Evolutionary conservation across 2,329 filamentous ascomycete genomes (phyloP).

Genomic region (Venturia effusa): DNA sequence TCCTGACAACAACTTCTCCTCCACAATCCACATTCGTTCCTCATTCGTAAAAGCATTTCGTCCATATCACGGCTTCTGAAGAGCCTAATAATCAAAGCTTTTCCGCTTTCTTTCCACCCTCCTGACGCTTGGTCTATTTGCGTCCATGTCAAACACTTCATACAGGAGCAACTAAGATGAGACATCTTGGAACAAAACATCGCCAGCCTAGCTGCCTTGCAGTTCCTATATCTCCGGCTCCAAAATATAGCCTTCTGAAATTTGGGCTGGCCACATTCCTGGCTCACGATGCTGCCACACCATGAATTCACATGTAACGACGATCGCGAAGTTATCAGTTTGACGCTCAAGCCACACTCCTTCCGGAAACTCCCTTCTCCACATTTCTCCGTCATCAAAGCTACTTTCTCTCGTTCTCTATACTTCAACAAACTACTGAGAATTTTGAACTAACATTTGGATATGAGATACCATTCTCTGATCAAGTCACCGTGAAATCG

Average conservation of each 20-base stretch:
- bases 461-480: background rate
- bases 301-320: background rate
- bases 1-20: background rate
- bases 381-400: too few species aligned
- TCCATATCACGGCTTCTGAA: background rate
- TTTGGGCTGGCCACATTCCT: background rate
- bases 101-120: background rate
- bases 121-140: background rate
- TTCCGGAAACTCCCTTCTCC: background rate
- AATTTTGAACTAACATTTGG: background rate
- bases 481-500: background rate
- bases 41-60: background rate
- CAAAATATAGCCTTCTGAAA: background rate
- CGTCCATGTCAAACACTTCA: background rate
- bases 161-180: constrained; percentile 1
- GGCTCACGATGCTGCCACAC: background rate
- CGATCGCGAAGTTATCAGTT: background rate
- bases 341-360: background rate
- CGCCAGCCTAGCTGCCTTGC: background rate
- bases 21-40: background rate
- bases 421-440: too few species aligned
- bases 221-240: background rate
- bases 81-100: background rate
- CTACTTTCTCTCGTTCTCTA: too few species aligned
- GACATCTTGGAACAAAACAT: background rate